Evolutionary conservation across 148 eudicot species (phyloP), one percentile per base, ranked within the genome.

Genomic region (Fagopyrum tataricum): DNA sequence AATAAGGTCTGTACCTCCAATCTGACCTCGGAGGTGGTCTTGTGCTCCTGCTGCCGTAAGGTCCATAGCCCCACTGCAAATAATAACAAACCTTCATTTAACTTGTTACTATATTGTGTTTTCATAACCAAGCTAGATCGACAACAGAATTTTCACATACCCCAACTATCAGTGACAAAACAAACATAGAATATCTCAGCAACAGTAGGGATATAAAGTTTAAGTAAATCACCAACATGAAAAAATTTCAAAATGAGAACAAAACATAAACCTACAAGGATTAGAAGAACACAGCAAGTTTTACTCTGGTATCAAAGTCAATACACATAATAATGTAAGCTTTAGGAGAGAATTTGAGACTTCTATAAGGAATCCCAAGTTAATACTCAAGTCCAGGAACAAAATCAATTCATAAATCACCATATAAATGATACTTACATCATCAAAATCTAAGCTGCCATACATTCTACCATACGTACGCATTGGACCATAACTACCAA

Each of bases 1-100:
- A 95, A 75, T 96, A 96, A 14, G 99, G 99, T 43, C 97, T 82
- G 78, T 86, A 96, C 86, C 99, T 90, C 88, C 87, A 71, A 77
- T 92, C 94, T 78, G 97, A 39, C 37, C 97, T 86, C n/a, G 96
- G 80, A 67, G 93, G 89, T 75, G 95, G 85, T 14, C 90, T 85
- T 12, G 87, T 85, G 83, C 87, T 72, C 75, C 86, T 81, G 73
- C 88, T 42, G 18, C 69, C 69, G 15, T 64, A 64, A 14, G 69
- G 26, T 39, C 69, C 69, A 64, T 64, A 64, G 18, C 90, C 86
- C 97, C 96, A 90, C 92, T 92, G 90, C 85, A 74, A 80, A 59
- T 59, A 59, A 8, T 59, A 55, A 77, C 72, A 72, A 67, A 64
- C 20, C 9, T 39, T 44, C 44, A 51, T 46, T 17, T 31, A 67